Percentiles rank a stretch among this genome's conserved stretches.
These are phyloP conservation scores for Boletellus emodensis DNA, from an alignment of 768 basidiomycete genomes.

Conservation along the genomic window DNA sequence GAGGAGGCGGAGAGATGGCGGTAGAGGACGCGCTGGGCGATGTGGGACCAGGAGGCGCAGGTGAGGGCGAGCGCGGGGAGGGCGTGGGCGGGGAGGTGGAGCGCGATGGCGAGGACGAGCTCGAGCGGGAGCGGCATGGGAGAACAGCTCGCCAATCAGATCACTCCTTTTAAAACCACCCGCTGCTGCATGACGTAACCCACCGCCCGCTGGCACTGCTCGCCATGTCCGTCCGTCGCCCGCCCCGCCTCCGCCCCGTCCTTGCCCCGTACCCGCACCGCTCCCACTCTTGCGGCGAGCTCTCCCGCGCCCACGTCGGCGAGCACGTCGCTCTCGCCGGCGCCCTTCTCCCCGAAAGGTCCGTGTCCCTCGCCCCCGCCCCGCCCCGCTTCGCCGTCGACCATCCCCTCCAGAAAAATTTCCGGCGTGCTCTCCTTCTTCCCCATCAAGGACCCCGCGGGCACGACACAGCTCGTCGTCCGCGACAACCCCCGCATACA, in stretches of 20 bases:
- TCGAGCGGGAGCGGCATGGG: conserved; percentile 50
- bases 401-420: conserved; percentile 53
- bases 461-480: conserved; percentile 75
- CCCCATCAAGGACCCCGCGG: conserved; percentile 75
- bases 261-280: conserved; percentile 55
- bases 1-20: conserved; percentile 48
- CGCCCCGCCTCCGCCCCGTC: background rate
- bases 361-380: conserved; percentile 13
- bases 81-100: conserved; percentile 28
- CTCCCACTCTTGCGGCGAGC: conserved; percentile 62
- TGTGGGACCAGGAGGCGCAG: background rate
- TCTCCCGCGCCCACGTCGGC: conserved; percentile 52
- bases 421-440: conserved; percentile 76
- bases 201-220: background rate
- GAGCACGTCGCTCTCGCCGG: conserved; percentile 68
- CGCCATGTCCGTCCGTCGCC: conserved; percentile 1
- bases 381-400: conserved; percentile 33
- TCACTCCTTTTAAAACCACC: no score
- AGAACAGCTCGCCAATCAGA: no score
- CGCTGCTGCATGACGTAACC: no score
- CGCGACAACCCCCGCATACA: conserved; percentile 38
- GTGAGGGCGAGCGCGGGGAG: conserved; percentile 43
- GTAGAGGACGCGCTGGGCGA: conserved; percentile 64
- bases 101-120: conserved; percentile 53
- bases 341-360: conserved; percentile 83